Conservation (phyloP, 2,329 filamentous ascomycete species). For the Xylariaceae sp. region DNA sequence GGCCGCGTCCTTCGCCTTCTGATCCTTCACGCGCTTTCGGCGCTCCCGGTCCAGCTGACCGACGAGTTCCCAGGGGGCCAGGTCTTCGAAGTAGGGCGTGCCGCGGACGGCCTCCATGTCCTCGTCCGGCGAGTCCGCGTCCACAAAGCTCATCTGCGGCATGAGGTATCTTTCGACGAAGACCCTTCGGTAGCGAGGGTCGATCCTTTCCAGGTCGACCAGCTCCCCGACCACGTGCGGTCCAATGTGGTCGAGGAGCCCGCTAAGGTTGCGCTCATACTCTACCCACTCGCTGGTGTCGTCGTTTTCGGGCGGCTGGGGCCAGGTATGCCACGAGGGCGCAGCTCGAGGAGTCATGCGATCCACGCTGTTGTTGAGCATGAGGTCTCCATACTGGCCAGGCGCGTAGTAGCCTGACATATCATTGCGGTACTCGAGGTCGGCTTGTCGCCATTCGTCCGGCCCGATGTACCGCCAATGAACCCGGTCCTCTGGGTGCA, state of each 20-base stretch:
- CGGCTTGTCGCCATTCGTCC: background rate
- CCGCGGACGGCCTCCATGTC: conserved; percentile 9
- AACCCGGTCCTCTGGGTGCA: conserved; percentile 24
- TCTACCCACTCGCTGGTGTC: too few relatives aligned
- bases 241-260: conserved; percentile 12
- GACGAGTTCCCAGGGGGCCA: conserved; percentile 16
- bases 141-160: conserved; percentile 7
- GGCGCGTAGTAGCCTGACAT: conserved; percentile 9
- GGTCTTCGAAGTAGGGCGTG: conserved; percentile 17
- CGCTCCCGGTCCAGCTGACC: conserved; percentile 7
- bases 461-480: conserved; percentile 18
- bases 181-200: conserved; percentile 2
- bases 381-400: conserved; percentile 6
- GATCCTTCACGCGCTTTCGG: conserved; percentile 3
- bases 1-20: background rate
- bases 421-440: conserved; percentile 3
- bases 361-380: too few relatives aligned
- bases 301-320: too few relatives aligned
- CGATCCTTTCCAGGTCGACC: conserved; percentile 4
- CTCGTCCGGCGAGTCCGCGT: background rate
- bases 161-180: conserved; percentile 10
- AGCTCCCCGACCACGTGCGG: conserved; percentile 6
- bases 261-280: too few relatives aligned
- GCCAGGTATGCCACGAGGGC: too few relatives aligned
- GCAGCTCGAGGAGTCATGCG: too few relatives aligned